Evolutionary conservation across 2,329 filamentous ascomycete species (phyloP), one percentile per base, ranked within the genome.

Genomic region (Aspergillus brasiliensis): DNA sequence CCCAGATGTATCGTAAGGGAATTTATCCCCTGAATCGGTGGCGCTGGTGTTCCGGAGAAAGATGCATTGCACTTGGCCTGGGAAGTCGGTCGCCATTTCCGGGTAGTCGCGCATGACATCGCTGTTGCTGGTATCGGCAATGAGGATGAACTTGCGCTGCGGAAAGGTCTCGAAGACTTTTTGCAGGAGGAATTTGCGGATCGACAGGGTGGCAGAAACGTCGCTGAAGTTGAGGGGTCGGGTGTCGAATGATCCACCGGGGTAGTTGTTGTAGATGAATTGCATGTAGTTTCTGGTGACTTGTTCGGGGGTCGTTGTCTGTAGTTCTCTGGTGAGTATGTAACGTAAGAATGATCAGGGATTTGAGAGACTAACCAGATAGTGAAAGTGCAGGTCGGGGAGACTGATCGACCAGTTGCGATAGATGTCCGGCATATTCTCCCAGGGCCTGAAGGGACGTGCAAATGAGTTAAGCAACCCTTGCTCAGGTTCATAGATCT

Each of bases 211-310:
- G 31, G 51, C 51, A 3, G 51, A 52, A 7, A 52, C 51, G 34
- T 52, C 51, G 34, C 51, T 52, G 17, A 52, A 52, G 31, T 52
- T 52, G 17, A 52, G 51, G 51, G 51, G 51, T 15, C 51, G 51
- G 21, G 51, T 52, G 51, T 52, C 51, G 51, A 52, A 52, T 3
- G 51, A 52, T 3, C 51, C 51, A 2, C 51, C 51, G 1, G 51
- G 51, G 34, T 52, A 52, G 19, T 40, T 37, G 19, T 37, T 25
- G 21, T 52, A 52, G 21, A 52, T 52, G 34, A 52, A 52, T 21
- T 52, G 51, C 51, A 52, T 52, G 34, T 52, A 52, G 34, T 52
- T 52, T 27, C 51, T 7, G 19, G 51, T 52, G 7, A 52, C 51
- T 40, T 52, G 51, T 17, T 52, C 51, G 21, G 51, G 51, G 13